Percentiles rank a stretch among this genome's conserved stretches.
phyloP scores from a whole-genome alignment of 331 rosid species.

The Pyracantha coccinea region DNA sequence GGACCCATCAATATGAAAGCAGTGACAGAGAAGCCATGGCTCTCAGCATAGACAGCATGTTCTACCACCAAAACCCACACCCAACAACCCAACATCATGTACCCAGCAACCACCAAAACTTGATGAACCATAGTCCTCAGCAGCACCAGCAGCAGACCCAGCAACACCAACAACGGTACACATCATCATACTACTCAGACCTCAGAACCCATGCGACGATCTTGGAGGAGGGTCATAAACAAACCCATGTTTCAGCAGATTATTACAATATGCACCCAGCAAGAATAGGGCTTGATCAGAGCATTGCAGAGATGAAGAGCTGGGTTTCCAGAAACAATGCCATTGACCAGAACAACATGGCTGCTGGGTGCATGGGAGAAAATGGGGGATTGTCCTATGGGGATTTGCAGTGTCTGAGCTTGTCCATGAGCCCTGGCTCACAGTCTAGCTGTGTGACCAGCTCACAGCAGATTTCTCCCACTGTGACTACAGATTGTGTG shows the following conservation, averaged over 20 bases:
- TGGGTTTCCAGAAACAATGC: constrained; percentile 44
- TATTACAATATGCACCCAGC: constrained; percentile 33
- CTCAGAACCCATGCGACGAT: constrained; percentile 31
- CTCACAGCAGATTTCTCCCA: constrained; percentile 50
- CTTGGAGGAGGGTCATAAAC: constrained; percentile 34
- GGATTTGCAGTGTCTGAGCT: constrained; percentile 67
- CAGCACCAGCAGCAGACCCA: constrained; percentile 3
- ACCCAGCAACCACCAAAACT: constrained; percentile 29
- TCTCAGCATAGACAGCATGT: constrained; percentile 64
- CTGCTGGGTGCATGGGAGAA: constrained; percentile 31
- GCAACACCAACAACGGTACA: constrained; percentile 18
- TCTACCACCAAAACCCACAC: constrained; percentile 33
- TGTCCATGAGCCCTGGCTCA: constrained; percentile 88
- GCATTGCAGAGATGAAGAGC: constrained; percentile 32
- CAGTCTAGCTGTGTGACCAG: constrained; percentile 79
- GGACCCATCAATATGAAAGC: constrained; percentile 66
- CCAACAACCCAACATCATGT: constrained; percentile 9
- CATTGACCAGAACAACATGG: constrained; percentile 32
- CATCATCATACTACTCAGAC: constrained; percentile 31
- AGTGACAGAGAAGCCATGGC: constrained; percentile 53
- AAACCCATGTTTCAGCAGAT: constrained; percentile 29
- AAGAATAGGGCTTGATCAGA: constrained; percentile 27
- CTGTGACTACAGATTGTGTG: constrained; percentile 35
- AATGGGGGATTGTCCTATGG: constrained; percentile 67
- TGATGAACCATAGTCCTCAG: constrained; percentile 28